Evolutionary conservation across 164 flowering plant genomes (phyloP).

Genomic region (Berberis thunbergii): DNA sequence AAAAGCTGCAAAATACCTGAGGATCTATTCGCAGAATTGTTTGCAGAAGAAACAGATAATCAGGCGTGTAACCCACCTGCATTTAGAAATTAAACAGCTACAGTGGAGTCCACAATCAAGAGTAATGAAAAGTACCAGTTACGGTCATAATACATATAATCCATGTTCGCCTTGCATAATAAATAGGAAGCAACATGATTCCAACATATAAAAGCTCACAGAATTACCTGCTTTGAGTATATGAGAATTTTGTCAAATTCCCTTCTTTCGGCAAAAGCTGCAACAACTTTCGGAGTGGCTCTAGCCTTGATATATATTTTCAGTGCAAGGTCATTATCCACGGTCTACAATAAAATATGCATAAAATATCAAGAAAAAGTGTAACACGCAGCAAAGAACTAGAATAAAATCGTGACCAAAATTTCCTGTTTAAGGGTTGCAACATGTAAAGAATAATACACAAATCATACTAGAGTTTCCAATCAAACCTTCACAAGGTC

Average conservation of each 20-base stretch:
- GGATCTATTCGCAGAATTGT: slow-evolving; percentile 95
- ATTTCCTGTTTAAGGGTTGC: neutral
- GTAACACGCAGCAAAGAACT: neutral
- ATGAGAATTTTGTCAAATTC: slow-evolving; percentile 97
- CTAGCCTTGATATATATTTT: slow-evolving; percentile 97
- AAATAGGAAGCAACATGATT: too few species aligned
- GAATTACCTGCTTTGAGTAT: slow-evolving; percentile 89
- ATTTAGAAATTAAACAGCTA: slow-evolving; percentile 8
- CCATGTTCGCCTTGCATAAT: too few species aligned
- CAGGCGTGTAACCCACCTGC: slow-evolving; percentile 97
- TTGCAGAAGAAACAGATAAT: slow-evolving; percentile 93
- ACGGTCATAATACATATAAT: neutral
- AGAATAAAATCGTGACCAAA: neutral
- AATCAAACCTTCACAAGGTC: slow-evolving; percentile 94
- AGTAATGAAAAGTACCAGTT: neutral
- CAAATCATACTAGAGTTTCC: slow-evolving; percentile 1
- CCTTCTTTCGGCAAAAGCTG: slow-evolving; percentile 98
- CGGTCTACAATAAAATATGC: slow-evolving; percentile 52
- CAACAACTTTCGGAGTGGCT: slow-evolving; percentile 99
- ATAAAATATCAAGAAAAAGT: slow-evolving; percentile 1
- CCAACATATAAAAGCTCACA: neutral
- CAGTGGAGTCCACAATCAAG: neutral
- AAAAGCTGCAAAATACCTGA: slow-evolving; percentile 48
- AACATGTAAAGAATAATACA: neutral
- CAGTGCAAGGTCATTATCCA: slow-evolving; percentile 96